A percentile compares a stretch with the other conserved stretches of the same genome.
Conservation (phyloP, 2,329 filamentous ascomycete species). For the Sporothrix curviconia region DNA sequence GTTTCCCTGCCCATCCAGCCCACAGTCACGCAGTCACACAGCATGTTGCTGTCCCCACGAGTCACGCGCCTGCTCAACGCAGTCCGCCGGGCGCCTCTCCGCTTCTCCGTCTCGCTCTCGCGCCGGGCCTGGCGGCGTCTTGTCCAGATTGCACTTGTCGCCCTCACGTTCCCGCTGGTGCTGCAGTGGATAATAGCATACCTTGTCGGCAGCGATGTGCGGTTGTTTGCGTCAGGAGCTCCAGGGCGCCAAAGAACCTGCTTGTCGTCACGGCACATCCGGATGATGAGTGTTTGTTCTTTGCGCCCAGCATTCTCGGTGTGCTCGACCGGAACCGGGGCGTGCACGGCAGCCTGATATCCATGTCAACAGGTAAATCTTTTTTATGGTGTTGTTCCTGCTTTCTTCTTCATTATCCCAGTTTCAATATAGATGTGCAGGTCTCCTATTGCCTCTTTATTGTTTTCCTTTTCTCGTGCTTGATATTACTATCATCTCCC, state of each 20-base stretch:
- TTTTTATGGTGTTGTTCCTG: not conserved
- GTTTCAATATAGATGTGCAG: too few species aligned
- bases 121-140: slow-evolving; percentile 1
- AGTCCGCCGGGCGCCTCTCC: not conserved
- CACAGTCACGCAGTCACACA: not conserved
- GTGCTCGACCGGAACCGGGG: slow-evolving; percentile 4
- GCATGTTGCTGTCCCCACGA: not conserved
- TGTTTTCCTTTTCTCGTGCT: not conserved
- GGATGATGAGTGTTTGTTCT: slow-evolving; percentile 11
- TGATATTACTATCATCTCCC: not conserved
- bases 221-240: not conserved
- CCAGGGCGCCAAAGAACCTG: slow-evolving; percentile 2
- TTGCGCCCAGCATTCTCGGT: slow-evolving; percentile 9
- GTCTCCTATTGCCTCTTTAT: not conserved
- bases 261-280: slow-evolving; percentile 10
- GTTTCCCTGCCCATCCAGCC: not conserved
- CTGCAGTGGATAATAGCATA: slow-evolving; percentile 10
- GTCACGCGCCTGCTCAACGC: not conserved
- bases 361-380: slow-evolving; percentile 3
- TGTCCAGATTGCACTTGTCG: not conserved
- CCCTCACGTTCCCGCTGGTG: not conserved
- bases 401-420: not conserved
- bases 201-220: slow-evolving; percentile 3
- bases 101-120: not conserved
- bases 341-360: not conserved